Conservation (phyloP, 2,329 filamentous ascomycete genomes). For the Clonostachys chloroleuca region DNA sequence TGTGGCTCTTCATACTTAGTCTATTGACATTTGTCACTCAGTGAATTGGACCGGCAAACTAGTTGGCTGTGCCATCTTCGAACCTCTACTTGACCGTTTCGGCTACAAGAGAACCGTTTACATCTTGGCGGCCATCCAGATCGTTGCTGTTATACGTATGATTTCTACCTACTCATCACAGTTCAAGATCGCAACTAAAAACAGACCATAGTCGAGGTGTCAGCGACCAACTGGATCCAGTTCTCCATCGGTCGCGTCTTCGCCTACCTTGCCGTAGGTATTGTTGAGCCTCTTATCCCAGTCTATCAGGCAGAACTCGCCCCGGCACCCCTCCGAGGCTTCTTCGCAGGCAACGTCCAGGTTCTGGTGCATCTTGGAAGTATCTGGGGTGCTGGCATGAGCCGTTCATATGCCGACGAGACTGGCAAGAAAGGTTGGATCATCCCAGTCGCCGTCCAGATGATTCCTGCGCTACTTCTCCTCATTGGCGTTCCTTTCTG, state of each 20-base stretch:
- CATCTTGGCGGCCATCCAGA: not conserved
- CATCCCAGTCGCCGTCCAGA: constrained; percentile 5
- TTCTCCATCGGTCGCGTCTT: constrained; percentile 2
- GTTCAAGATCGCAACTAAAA: not conserved
- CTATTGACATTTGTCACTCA: not conserved
- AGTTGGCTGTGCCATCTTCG: constrained; percentile 3
- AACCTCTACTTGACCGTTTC: not conserved
- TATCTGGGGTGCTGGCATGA: constrained; percentile 7
- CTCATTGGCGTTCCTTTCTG: constrained; percentile 33
- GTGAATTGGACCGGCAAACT: constrained; percentile 3
- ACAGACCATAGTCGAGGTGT: not conserved
- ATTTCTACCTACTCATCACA: not conserved
- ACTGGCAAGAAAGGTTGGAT: constrained; percentile 4
- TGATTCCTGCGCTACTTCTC: constrained; percentile 4
- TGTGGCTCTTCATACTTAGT: not conserved
- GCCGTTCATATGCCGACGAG: constrained; percentile 5
- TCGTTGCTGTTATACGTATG: constrained; percentile 4
- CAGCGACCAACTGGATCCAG: constrained; percentile 1
- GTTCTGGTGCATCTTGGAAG: constrained; percentile 4
- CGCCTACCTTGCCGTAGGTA: constrained; percentile 2
- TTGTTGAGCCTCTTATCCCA: constrained; percentile 2
- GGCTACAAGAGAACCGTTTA: constrained; percentile 3
- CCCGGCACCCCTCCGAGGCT: constrained; percentile 1
- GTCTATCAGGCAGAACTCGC: constrained; percentile 5
- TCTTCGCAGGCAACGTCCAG: constrained; percentile 2